Evolutionary conservation across 768 basidiomycete genomes (phyloP), one percentile per base, ranked within the genome.

Genomic region (Tulasnella sp.): DNA sequence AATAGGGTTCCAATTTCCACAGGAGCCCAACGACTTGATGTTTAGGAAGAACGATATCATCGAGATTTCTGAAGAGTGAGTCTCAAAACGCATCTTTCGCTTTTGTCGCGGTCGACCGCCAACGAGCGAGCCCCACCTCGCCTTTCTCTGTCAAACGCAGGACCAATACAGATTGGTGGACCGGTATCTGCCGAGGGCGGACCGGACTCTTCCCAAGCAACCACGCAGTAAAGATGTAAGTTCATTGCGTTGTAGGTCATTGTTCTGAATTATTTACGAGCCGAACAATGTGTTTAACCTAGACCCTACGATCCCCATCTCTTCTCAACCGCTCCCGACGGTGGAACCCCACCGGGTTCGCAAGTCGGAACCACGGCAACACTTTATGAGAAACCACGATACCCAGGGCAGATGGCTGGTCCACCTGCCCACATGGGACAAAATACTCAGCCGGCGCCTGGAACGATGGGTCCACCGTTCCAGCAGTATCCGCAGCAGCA

Each of bases 121-220:
- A 69, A 69, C 64, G 64, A 69, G 18, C 64, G 64, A 6, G 60
- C 8, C 64, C 2, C 34, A 16, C 64, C 3, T 12, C 64, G 31
- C 64, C 34, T 34, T 37, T 37, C 31, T 24, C 6, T 69, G n/a
- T 16, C 72, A 46, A 37, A 20, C 18, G 2, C 58, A 80, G 79
- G 46, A 75, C 79, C 69, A 80, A 80, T 46, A 41, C 46, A n/a
- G 79, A 80, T 54, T 80, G 79, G 79, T 80, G 79, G 79, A 74
- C 74, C 72, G 79, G 79, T 4, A 80, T 75, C 42, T 50, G 42
- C 44, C 40, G 79, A 37, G 79, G 74, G 41, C 72, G 74, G 24
- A 80, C 79, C 2, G 79, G 79, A 46, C 79, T 80, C 22, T 80
- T 80, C 79, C 79, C 79, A n/a, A 80, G 79, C 50, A 80, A 80